These are phyloP conservation scores for Penicillium sp. DNA, from an alignment of 2,329 filamentous ascomycete species.

Conservation along the genomic window DNA sequence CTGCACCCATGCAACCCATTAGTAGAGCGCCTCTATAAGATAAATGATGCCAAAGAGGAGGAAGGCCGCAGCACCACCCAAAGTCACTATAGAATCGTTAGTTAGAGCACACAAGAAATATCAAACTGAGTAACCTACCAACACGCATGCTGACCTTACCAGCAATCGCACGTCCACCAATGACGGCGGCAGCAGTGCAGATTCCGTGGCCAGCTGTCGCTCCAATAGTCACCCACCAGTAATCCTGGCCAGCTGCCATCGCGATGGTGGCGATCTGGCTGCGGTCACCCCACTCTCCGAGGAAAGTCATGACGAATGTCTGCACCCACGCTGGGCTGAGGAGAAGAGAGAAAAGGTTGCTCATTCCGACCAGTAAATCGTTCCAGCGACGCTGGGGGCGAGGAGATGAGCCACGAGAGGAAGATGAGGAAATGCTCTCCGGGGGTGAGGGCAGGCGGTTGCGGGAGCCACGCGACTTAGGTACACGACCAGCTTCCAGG, in stretches of 20 bases:
- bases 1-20: conserved; percentile 20
- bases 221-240: conserved; percentile 96
- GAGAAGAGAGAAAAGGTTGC: conserved; percentile 83
- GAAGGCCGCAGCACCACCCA: conserved; percentile 89
- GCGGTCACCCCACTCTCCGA: conserved; percentile 96
- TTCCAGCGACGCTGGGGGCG: conserved; percentile 47
- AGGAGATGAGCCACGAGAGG: conserved; percentile 61
- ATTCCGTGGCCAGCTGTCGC: conserved; percentile 82
- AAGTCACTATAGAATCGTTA: conserved; percentile 64
- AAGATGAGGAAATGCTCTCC: conserved; percentile 76
- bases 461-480: conserved; percentile 68
- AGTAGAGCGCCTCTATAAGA: conserved; percentile 73
- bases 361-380: conserved; percentile 62
- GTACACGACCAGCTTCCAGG: conserved; percentile 75
- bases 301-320: conserved; percentile 98
- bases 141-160: conserved; percentile 92
- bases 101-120: conserved; percentile 24
- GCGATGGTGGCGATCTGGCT: conserved; percentile 98
- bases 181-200: conserved; percentile 87
- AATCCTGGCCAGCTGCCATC: conserved; percentile 97
- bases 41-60: conserved; percentile 91
- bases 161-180: conserved; percentile 89
- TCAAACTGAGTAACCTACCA: conserved; percentile 65
- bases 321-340: conserved; percentile 97
- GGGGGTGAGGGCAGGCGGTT: conserved; percentile 77